Evolutionary conservation across 768 basidiomycete species (phyloP).

Genomic region (Phanerochaete carnosa): DNA sequence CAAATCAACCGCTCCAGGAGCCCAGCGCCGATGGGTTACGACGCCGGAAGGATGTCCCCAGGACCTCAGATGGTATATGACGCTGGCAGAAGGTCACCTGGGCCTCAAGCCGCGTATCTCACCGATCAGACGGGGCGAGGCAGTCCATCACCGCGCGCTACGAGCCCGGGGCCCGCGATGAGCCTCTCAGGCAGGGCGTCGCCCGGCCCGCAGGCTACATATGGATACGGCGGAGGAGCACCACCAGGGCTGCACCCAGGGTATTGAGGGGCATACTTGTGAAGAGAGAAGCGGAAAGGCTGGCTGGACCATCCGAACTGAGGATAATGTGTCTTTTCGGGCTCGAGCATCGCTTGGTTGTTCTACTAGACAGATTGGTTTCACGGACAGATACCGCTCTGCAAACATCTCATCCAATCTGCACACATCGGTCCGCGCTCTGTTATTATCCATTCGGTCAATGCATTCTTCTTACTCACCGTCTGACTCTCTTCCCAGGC

Average conservation of each 20-base stretch:
- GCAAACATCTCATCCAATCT: slow-evolving; percentile 5
- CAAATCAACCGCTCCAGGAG: slow-evolving; percentile 10
- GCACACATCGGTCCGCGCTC: slow-evolving; percentile 9
- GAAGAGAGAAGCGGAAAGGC: slow-evolving; percentile 5
- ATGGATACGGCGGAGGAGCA: slow-evolving; percentile 8
- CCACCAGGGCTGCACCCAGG: not conserved
- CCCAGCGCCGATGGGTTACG: slow-evolving; percentile 9
- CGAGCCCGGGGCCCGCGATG: slow-evolving; percentile 13
- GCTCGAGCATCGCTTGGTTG: slow-evolving; percentile 5
- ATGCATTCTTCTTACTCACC: slow-evolving; percentile 2
- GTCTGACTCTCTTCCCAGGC: not conserved
- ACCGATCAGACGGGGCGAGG: not conserved
- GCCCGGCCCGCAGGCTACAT: slow-evolving; percentile 13
- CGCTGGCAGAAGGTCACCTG: slow-evolving; percentile 3
- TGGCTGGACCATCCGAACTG: slow-evolving; percentile 14
- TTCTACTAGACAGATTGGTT: not conserved
- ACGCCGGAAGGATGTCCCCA: slow-evolving; percentile 4
- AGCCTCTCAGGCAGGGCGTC: slow-evolving; percentile 4
- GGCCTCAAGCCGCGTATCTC: slow-evolving; percentile 9
- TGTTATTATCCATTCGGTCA: slow-evolving; percentile 1
- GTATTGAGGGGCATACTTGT: not conserved
- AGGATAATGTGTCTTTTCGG: slow-evolving; percentile 4
- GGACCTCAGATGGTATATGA: slow-evolving; percentile 8
- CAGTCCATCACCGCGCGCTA: slow-evolving; percentile 6
- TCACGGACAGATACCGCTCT: slow-evolving; percentile 13